Evolutionary conservation across 2,329 filamentous ascomycete species (phyloP), one percentile per base, ranked within the genome.

Genomic region (Hymenoscyphus albidus): DNA sequence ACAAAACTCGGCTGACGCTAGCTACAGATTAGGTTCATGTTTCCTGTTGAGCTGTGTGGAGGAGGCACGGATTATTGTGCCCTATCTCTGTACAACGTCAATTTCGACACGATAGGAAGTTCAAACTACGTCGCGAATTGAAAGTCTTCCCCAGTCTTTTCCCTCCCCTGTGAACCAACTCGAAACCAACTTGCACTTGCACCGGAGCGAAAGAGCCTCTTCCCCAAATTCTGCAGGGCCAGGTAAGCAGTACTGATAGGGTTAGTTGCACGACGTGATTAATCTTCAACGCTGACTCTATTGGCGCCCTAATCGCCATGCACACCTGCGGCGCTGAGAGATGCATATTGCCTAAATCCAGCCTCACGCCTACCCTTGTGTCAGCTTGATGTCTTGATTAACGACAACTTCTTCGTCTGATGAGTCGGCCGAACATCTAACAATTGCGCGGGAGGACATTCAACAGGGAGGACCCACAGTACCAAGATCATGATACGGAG

Each of bases 341-440:
- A 40, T 56, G 62, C 62, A 63, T 64, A 64, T 60, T 64, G 62
- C 58, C 62, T 64, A 64, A 60, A 64, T 44, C 39, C 38, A 59
- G 58, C 62, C 62, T 64, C 51, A 44, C 62, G 42, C 18, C 32
- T 32, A 60, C 27, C 58, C 62, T 61, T 44, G 62, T 55, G 62
- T 61, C 62, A 57, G 58, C 58, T 57, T 59, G 31, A 40, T 54
- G 51, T n/a, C 35, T 27, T 31, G 18, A 31, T 22, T 22, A 54
- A 54, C 48, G 48, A 32, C 55, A 58, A 22, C 55, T 58, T 38
- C 55, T 31, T 38, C 55, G 55, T 58, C 35, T 12, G 35, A 58
- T 58, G 35, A 16, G 55, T 58, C 27, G n/a, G 18, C 16, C 48
- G 35, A 35, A 35, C 48, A 27, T 27, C 22, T 54, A 18, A 13